Conservation (phyloP, 345 rosid species). For the Lumnitzera littorea region DNA sequence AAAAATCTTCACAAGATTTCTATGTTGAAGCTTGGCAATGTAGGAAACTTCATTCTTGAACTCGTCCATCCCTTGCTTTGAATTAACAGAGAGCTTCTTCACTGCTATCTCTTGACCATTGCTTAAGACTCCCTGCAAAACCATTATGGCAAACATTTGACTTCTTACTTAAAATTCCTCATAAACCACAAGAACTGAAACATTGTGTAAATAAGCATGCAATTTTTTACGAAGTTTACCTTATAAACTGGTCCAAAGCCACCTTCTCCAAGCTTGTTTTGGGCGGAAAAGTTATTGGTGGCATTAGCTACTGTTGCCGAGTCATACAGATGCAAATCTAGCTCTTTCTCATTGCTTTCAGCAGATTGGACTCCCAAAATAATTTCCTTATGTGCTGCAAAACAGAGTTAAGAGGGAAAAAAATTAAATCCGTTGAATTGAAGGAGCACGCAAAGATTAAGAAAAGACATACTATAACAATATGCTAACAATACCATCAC, state of each 20-base stretch:
- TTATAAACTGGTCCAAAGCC: constrained; percentile 14
- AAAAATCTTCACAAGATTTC: constrained; percentile 34
- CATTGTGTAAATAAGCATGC: too few species aligned
- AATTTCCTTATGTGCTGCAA: not conserved
- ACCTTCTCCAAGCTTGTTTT: constrained; percentile 9
- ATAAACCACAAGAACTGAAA: too few species aligned
- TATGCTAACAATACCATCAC: too few species aligned
- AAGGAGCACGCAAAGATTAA: not conserved
- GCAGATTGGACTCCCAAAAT: not conserved
- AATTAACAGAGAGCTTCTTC: constrained; percentile 13
- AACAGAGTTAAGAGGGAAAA: not conserved
- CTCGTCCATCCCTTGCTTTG: constrained; percentile 12
- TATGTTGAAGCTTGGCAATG: constrained; percentile 31
- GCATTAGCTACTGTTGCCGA: constrained; percentile 5
- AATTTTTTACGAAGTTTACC: not conserved
- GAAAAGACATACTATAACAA: too few species aligned
- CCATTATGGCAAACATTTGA: not conserved
- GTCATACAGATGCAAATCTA: constrained; percentile 9
- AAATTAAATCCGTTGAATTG: not conserved
- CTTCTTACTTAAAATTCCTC: too few species aligned
- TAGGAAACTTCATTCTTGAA: constrained; percentile 10
- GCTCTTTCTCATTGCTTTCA: constrained; percentile 8
- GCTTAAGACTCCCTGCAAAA: constrained; percentile 6
- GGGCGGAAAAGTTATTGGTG: constrained; percentile 5
- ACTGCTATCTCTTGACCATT: constrained; percentile 11